Evolutionary conservation across 495 filamentous ascomycete genomes (phyloP).

Genomic region (Bacidia gigantensis): DNA sequence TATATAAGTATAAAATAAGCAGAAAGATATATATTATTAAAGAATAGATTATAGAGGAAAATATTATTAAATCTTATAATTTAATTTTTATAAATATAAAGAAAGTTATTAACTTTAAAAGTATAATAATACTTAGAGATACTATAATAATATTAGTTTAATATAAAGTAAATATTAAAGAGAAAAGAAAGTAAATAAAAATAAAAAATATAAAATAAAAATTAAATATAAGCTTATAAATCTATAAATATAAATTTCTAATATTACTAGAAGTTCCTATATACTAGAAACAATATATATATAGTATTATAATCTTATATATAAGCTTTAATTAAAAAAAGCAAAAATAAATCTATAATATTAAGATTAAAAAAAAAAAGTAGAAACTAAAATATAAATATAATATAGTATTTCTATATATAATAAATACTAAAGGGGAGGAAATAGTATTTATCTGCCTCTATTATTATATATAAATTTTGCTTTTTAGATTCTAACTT

Average conservation of each 20-base stretch:
- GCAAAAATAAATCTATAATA: neutral
- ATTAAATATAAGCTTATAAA: neutral
- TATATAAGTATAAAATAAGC: neutral
- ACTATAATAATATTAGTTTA: neutral
- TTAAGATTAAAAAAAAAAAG: neutral
- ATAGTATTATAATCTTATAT: neutral
- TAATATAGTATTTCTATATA: neutral
- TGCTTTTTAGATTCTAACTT: neutral
- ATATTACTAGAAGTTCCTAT: neutral
- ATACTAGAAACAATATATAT: neutral
- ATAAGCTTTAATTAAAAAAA: neutral
- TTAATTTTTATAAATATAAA: neutral
- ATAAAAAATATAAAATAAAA: neutral
- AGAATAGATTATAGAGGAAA: conserved; percentile 1
- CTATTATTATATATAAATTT: conserved; percentile 4
- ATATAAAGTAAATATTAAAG: neutral
- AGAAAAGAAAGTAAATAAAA: neutral
- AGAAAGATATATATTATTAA: neutral
- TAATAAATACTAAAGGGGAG: neutral
- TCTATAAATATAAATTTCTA: conserved; percentile 1
- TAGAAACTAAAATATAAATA: neutral
- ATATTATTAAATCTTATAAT: neutral
- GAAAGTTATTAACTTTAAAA: neutral
- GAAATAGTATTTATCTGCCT: neutral
- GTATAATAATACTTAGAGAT: neutral